These are phyloP conservation scores for Saccharata proteae DNA, from an alignment of 2,329 filamentous ascomycete genomes.

Conservation along the genomic window DNA sequence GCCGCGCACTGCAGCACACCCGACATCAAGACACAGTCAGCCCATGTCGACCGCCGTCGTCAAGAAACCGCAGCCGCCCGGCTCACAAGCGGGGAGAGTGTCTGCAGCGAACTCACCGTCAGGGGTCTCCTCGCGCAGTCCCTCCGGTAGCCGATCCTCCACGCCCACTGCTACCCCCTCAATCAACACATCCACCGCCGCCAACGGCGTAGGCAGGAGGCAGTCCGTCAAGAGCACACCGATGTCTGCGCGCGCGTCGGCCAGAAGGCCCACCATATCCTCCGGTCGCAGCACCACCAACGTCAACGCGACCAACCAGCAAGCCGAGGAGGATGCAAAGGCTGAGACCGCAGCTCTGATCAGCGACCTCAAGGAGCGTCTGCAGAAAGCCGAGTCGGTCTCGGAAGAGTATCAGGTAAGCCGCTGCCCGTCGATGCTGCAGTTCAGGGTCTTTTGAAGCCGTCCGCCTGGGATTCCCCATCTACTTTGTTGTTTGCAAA, in stretches of 20 bases:
- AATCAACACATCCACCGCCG: constrained; percentile 1
- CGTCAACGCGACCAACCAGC: constrained; percentile 19
- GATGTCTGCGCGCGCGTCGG: constrained; percentile 26
- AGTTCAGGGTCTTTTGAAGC: too few species aligned
- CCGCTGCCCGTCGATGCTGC: neutral
- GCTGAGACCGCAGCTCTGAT: constrained; percentile 69
- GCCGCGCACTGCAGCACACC: constrained; percentile 3
- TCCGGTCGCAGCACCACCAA: constrained; percentile 19
- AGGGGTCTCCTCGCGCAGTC: constrained; percentile 20
- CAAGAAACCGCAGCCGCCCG: constrained; percentile 23
- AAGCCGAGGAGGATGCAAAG: constrained; percentile 50
- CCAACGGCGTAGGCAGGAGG: constrained; percentile 7
- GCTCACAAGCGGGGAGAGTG: constrained; percentile 19
- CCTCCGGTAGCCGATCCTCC: constrained; percentile 19
- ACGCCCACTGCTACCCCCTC: constrained; percentile 14
- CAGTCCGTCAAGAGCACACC: constrained; percentile 12
- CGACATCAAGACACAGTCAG: constrained; percentile 4
- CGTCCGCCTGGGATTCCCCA: too few species aligned
- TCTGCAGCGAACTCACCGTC: constrained; percentile 17
- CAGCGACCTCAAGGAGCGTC: constrained; percentile 71
- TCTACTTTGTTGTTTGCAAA: too few species aligned
- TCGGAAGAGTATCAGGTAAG: constrained; percentile 52
- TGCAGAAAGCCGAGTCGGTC: constrained; percentile 66
- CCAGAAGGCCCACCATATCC: constrained; percentile 22
- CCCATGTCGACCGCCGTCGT: constrained; percentile 23